These are phyloP conservation scores for Cucurbitaria berberidis DNA, from an alignment of 2,329 filamentous ascomycete genomes.

Conservation along the genomic window DNA sequence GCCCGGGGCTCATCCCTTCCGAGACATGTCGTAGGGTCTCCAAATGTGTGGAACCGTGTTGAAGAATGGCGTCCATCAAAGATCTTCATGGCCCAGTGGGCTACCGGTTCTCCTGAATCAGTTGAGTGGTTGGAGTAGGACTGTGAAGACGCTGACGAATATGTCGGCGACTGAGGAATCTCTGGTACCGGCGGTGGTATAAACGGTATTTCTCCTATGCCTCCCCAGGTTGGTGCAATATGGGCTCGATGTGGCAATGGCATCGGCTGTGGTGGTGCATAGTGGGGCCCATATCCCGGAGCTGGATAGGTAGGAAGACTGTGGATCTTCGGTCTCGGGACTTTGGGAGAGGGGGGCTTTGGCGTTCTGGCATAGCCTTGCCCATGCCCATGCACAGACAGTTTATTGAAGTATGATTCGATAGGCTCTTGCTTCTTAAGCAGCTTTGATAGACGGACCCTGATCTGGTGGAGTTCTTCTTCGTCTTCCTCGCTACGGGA, in stretches of 20 bases:
- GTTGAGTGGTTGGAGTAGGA: slow-evolving; percentile 47
- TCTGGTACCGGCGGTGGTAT: slow-evolving; percentile 47
- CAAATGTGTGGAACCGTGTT: slow-evolving; percentile 45
- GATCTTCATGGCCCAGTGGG: slow-evolving; percentile 54
- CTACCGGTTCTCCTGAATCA: slow-evolving; percentile 36
- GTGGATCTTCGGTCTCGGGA: slow-evolving; percentile 36
- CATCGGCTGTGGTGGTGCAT: slow-evolving; percentile 9
- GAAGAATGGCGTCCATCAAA: slow-evolving; percentile 51
- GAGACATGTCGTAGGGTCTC: slow-evolving; percentile 42
- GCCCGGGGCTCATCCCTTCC: slow-evolving; percentile 45
- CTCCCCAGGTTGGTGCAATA: slow-evolving; percentile 26
- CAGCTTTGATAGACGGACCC: slow-evolving; percentile 35
- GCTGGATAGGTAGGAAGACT: slow-evolving; percentile 36
- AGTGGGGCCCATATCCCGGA: slow-evolving; percentile 18
- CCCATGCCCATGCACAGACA: slow-evolving; percentile 31
- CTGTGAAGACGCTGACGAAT: slow-evolving; percentile 52
- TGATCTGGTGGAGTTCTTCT: slow-evolving; percentile 38
- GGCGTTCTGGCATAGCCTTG: slow-evolving; percentile 36
- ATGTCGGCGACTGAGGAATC: slow-evolving; percentile 50
- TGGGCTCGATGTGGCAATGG: slow-evolving; percentile 21
- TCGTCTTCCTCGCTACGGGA: slow-evolving; percentile 34
- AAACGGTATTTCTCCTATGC: slow-evolving; percentile 40
- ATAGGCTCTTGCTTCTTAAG: slow-evolving; percentile 46
- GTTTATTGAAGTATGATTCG: slow-evolving; percentile 41
- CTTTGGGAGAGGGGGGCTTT: slow-evolving; percentile 32